Evolutionary conservation across 768 basidiomycete genomes (phyloP), one percentile per base, ranked within the genome.

Genomic region (Kwoniella bestiolae): DNA sequence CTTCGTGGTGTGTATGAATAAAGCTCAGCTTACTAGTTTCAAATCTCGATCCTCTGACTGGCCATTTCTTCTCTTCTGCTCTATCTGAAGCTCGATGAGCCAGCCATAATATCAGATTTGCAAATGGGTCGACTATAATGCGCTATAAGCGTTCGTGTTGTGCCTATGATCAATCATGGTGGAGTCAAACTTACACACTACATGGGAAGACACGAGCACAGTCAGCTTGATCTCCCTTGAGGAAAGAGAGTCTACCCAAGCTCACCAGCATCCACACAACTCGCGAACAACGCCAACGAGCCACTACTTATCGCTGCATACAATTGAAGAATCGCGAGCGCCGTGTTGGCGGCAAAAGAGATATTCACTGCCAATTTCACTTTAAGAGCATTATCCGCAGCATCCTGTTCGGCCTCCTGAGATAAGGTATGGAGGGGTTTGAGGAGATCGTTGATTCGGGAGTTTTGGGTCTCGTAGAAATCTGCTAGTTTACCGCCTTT

Each of bases 391-490:
- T 85, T 83, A 31, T 85, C 84, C 35, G 89, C 86, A 77, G 89
- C 89, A 32, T 88, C 87, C 12, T 85, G 84, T 65, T 84, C 86
- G 16, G 92, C 93, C 72, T 95, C 91, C 56, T 87, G 86, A 0
- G 92, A 92, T 74, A 94, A 91, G 34, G 89, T 88, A 35, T 92
- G 90, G 87, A 98, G 90, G 0, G 93, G 87, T 81, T 95, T 96
- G 34, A 98, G 85, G 66, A 97, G 82, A n/a, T 87, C 86, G n/a
- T 82, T 78, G 67, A 98, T 95, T 65, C 94, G 89, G 11, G 74
- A 77, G 66, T 82, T 82, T 60, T 82, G 81, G 3, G 46, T 60
- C 28, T 73, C 60, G 60, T 82, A 82, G 60, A 81, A 82, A 5
- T 64, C 56, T 0, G 78, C 71, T n/a, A 82, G 62, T 52, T 79